Evolutionary conservation across 1,139 yeast species (phyloP).

Genomic region (Yamadazyma triangularis): DNA sequence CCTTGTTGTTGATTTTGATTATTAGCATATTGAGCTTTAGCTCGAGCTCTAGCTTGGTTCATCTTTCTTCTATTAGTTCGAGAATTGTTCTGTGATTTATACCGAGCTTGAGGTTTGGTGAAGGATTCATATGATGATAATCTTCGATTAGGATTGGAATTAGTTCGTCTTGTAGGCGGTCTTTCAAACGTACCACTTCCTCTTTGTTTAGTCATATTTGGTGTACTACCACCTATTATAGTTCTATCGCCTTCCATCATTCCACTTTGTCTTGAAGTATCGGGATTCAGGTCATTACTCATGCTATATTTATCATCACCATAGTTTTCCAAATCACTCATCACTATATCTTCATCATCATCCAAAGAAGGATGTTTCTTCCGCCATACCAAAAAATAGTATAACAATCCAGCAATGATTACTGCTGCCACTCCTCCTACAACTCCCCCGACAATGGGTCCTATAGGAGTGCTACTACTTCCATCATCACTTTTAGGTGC

Average conservation of each 20-base stretch:
- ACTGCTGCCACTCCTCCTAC: slow-evolving; percentile 45
- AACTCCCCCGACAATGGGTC: slow-evolving; percentile 66
- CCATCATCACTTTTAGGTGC: slow-evolving; percentile 14
- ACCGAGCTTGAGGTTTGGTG: slow-evolving; percentile 32
- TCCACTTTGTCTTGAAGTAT: slow-evolving; percentile 2
- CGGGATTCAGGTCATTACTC: slow-evolving; percentile 10
- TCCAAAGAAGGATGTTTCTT: slow-evolving; percentile 21
- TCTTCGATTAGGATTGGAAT: slow-evolving; percentile 19
- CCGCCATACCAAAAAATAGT: slow-evolving; percentile 28
- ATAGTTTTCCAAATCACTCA: slow-evolving; percentile 17
- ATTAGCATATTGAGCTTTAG: no score
- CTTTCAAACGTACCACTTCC: slow-evolving; percentile 4
- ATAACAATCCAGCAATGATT: slow-evolving; percentile 28
- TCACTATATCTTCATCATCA: slow-evolving; percentile 21
- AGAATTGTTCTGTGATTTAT: slow-evolving; percentile 9
- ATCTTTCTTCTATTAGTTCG: slow-evolving; percentile 7
- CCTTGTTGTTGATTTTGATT: no score
- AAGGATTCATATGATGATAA: slow-evolving; percentile 44
- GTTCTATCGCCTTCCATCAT: no score
- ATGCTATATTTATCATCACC: slow-evolving; percentile 16
- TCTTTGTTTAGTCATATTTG: no score
- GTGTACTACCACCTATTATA: no score
- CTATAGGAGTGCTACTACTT: slow-evolving; percentile 24
- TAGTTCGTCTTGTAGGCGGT: slow-evolving; percentile 7
- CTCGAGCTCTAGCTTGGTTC: slow-evolving; percentile 10